A percentile compares a stretch with the other conserved stretches of the same genome.
phyloP scores from a whole-genome alignment of 768 basidiomycete genomes.

The Agaricus blazei region DNA sequence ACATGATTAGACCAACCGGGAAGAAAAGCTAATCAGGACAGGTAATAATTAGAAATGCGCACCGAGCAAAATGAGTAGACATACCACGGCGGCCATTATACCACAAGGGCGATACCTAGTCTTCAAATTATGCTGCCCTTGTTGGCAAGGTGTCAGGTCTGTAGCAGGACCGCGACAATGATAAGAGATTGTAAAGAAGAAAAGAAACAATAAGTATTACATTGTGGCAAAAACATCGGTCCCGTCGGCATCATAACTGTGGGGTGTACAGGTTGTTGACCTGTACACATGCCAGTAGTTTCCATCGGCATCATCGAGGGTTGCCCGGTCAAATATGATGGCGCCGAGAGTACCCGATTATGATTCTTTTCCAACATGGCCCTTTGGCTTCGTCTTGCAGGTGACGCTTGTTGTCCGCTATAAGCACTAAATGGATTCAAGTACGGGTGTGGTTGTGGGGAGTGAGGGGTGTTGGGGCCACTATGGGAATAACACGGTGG shows the following conservation, averaged over 20 bases:
- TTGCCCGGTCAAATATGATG: background rate
- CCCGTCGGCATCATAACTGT: conserved; percentile 1
- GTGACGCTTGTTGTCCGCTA: background rate
- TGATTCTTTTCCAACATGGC: background rate
- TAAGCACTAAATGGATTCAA: background rate
- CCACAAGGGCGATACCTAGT: conserved; percentile 19
- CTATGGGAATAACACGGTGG: background rate
- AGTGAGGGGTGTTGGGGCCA: background rate
- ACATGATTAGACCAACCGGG: conserved; percentile 3
- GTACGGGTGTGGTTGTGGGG: background rate
- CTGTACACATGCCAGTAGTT: background rate
- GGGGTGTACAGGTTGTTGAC: background rate
- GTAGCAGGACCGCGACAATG: no score
- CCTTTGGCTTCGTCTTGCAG: background rate
- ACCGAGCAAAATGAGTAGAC: background rate
- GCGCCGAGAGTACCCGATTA: background rate
- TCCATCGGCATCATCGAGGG: background rate
- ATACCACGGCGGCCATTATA: conserved; percentile 21
- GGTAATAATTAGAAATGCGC: background rate
- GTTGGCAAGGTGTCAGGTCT: background rate
- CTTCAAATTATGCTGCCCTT: conserved; percentile 19
- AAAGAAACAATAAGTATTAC: background rate
- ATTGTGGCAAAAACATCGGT: background rate
- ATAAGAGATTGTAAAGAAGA: background rate
- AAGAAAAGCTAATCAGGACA: background rate